A percentile compares a stretch with the other conserved stretches of the same genome.
Conservation (phyloP, 164 flowering plant species). For the Vitis cinerea region DNA sequence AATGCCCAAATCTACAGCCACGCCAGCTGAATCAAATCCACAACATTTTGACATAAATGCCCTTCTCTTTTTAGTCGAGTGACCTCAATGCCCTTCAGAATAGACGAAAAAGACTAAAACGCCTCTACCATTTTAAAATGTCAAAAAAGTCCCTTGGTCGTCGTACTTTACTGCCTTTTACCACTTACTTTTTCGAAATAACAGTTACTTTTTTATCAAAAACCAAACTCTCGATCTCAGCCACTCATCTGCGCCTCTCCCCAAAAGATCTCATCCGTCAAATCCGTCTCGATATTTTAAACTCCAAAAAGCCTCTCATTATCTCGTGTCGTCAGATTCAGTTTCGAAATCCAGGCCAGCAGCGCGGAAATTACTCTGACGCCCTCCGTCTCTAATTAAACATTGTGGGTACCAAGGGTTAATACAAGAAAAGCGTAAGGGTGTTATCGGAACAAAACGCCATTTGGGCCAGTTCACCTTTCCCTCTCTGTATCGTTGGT, state of each 20-base stretch:
- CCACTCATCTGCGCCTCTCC: conserved; percentile 20
- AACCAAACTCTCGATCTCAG: conserved; percentile 16
- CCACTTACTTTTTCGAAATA: background rate
- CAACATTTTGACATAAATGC: no score
- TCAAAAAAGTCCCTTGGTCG: no score
- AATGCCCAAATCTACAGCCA: no score
- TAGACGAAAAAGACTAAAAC: no score
- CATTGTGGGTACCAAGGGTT: no score
- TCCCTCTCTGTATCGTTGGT: conserved; percentile 24
- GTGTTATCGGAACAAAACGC: conserved; percentile 11
- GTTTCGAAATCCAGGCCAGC: conserved; percentile 37
- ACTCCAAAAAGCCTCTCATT: conserved; percentile 26
- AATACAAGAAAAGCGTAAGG: background rate
- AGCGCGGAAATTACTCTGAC: conserved; percentile 4
- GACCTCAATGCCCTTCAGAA: no score
- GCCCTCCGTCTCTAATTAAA: conserved; percentile 1
- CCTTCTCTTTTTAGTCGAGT: no score
- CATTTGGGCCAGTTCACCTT: conserved; percentile 17
- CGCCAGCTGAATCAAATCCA: no score
- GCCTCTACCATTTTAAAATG: no score
- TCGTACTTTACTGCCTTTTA: no score
- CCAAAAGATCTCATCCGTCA: conserved; percentile 26
- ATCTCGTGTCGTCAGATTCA: conserved; percentile 36
- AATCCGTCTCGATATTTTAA: conserved; percentile 35
- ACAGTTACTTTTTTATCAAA: background rate